These are phyloP conservation scores for Metschnikowia bowlesiae DNA, from an alignment of 805 yeast species.

Conservation along the genomic window DNA sequence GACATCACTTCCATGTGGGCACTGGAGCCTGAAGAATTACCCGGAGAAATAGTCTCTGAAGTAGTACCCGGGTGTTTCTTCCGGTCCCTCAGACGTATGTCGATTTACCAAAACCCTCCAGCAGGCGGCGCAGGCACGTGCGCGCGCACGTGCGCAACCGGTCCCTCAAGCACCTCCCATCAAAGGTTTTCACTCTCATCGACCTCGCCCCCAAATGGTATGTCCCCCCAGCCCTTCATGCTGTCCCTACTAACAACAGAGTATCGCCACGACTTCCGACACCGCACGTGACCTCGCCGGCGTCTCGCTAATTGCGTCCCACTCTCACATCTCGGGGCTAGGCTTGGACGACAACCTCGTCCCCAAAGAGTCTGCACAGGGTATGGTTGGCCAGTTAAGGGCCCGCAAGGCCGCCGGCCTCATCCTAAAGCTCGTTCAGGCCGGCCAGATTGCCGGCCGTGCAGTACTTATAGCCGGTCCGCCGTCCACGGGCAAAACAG, in stretches of 20 bases:
- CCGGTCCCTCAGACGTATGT: too few species aligned
- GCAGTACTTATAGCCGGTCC: conserved; percentile 97
- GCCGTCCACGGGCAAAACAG: conserved; percentile 98
- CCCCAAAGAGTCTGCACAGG: conserved; percentile 77
- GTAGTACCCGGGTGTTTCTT: too few species aligned
- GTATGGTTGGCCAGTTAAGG: conserved; percentile 95
- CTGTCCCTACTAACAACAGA: conserved; percentile 12
- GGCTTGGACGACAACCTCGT: conserved; percentile 91
- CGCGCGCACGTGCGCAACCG: neutral
- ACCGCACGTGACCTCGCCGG: conserved; percentile 35
- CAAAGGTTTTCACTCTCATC: conserved; percentile 1
- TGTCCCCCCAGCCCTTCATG: conserved; percentile 1
- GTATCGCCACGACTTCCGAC: conserved; percentile 16
- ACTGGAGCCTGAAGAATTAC: too few species aligned
- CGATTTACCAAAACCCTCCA: too few species aligned
- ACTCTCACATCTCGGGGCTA: conserved; percentile 92
- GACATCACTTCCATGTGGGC: too few species aligned
- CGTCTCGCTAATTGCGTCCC: conserved; percentile 88
- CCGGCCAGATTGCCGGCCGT: conserved; percentile 93
- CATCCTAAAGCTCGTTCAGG: conserved; percentile 86
- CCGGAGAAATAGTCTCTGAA: too few species aligned
- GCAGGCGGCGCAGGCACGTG: neutral
- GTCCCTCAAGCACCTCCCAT: too few species aligned
- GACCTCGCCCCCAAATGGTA: conserved; percentile 9
- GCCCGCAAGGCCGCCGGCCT: conserved; percentile 97